These are phyloP conservation scores for Apiotrichum akiyoshidainum DNA, from an alignment of 1,284 basidiomycete species.

Conservation along the genomic window DNA sequence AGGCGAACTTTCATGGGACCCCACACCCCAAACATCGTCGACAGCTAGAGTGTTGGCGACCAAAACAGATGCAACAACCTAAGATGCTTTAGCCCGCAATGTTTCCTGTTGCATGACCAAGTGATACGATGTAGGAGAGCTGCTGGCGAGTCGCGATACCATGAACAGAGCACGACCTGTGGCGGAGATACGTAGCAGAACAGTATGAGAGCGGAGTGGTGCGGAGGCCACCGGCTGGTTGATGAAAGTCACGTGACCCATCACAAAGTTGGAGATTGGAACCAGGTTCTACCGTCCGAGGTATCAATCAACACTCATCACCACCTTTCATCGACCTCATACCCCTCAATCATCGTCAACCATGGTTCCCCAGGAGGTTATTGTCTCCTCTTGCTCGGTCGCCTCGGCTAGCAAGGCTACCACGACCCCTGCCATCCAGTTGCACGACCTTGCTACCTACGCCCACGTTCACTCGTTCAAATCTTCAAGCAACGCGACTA, in stretches of 20 bases:
- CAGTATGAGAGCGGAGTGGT: too few species aligned
- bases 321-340: not conserved
- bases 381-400: conserved; percentile 42
- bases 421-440: conserved; percentile 45
- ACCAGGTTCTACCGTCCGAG: too few species aligned
- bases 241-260: conserved; percentile 8
- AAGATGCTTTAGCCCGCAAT: not conserved
- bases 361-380: conserved; percentile 45
- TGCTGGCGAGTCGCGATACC: too few species aligned
- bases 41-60: conserved; percentile 10
- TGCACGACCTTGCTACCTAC: conserved; percentile 49
- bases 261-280: not conserved
- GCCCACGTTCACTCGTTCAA: conserved; percentile 50
- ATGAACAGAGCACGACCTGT: too few species aligned
- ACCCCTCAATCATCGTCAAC: not conserved
- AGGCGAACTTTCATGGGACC: not conserved
- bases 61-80: conserved; percentile 25
- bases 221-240: too few species aligned
- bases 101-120: not conserved
- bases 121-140: not conserved
- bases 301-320: not conserved
- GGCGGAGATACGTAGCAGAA: too few species aligned
- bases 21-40: conserved; percentile 4
- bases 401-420: conserved; percentile 13
- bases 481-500: conserved; percentile 36